Evolutionary conservation across 1,139 yeast genomes (phyloP), one percentile per base, ranked within the genome.

Genomic region (Suhomyces chickasaworum): DNA sequence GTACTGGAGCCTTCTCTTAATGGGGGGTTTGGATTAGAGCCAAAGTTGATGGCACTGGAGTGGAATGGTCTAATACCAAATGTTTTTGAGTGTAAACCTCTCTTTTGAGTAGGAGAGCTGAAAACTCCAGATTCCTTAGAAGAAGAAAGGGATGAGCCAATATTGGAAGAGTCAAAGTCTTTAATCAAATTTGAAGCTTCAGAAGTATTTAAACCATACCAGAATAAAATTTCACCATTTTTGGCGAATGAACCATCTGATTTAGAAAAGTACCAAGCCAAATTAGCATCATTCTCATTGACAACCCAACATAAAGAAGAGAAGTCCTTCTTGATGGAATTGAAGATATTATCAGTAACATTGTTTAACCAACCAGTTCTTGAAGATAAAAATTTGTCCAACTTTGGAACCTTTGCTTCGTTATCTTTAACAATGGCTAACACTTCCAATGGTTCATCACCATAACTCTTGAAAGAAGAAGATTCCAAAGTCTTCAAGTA

Each of bases 361-460:
- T 91, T 93, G 73, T 93, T 93, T 64, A 93, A 83, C 99, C 99
- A 93, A 38, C 98, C 98, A 49, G 88, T 81, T 66, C 87, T 84
- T 29, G 95, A 82, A 27, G 95, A 89, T 56, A 90, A 76, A 63
- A 93, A 89, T 67, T 89, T 90, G 66, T 89, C 97, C 53, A 93
- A 73, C 47, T 78, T 81, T n/a, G 97, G 86, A 47, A 87, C 71
- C 36, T 71, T 68, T 36, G 65, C 64, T 35, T 69, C 66, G 45
- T 37, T 29, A 16, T 69, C 69, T 36, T 76, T 74, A 32, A 93
- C 96, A 58, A 93, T 85, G 13, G 98, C 96, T 58, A 93, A 76
- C 3, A 90, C 97, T 61, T 93, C 98, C 61, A 90, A 78, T 30
- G 97, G 97, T 65, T 93, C 98, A 67, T 93, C 99, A 48, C 97